Percentiles rank a stretch among this genome's conserved stretches.
Conservation (phyloP, 2,329 filamentous ascomycete species). For the Didymella pinodella region DNA sequence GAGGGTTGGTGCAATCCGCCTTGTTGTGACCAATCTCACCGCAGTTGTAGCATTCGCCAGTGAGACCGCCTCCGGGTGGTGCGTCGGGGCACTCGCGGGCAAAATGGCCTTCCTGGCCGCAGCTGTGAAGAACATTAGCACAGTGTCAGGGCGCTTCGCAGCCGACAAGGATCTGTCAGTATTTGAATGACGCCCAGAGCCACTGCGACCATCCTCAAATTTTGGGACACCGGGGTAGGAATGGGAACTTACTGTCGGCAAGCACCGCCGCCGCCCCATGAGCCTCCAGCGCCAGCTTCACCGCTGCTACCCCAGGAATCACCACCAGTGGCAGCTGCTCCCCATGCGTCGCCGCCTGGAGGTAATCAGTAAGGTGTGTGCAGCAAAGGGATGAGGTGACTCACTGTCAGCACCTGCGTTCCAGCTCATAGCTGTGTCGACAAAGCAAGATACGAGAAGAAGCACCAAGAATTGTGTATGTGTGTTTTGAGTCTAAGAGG, state of each 20-base stretch:
- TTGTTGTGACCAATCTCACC: slow-evolving; percentile 68
- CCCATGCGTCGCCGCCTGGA: slow-evolving; percentile 28
- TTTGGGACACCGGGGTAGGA: neutral
- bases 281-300: slow-evolving; percentile 22
- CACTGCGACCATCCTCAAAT: neutral
- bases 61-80: slow-evolving; percentile 47
- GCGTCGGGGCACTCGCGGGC: slow-evolving; percentile 59
- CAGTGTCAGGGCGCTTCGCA: neutral
- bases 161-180: neutral
- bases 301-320: slow-evolving; percentile 30
- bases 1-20: slow-evolving; percentile 66
- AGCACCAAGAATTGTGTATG: neutral
- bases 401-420: slow-evolving; percentile 26
- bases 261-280: slow-evolving; percentile 42
- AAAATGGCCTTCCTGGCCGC: slow-evolving; percentile 55
- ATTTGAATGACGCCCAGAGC: neutral
- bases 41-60: slow-evolving; percentile 67
- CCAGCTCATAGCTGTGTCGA: slow-evolving; percentile 33
- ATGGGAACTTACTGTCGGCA: slow-evolving; percentile 53
- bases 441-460: neutral
- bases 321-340: slow-evolving; percentile 18
- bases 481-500: neutral
- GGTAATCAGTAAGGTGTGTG: slow-evolving; percentile 13
- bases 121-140: slow-evolving; percentile 50
- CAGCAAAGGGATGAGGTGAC: slow-evolving; percentile 19